Conservation (phyloP, 1,284 basidiomycete genomes). For the Irpex lacteus region DNA sequence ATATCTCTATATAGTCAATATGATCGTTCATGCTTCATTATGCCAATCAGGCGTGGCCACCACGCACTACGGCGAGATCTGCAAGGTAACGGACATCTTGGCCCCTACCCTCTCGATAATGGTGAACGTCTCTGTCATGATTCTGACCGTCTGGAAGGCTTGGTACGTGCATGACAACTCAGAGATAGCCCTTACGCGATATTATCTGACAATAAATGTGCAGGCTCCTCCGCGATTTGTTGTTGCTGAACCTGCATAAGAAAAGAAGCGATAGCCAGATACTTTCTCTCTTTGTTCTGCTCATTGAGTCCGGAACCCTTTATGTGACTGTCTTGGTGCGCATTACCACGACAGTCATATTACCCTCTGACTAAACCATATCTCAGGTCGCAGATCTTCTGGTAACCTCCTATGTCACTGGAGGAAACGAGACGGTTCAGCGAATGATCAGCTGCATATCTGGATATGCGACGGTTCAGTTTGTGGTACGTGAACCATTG, state of each 20-base stretch:
- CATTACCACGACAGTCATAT: not conserved
- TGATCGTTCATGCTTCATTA: slow-evolving; percentile 10
- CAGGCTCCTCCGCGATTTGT: slow-evolving; percentile 10
- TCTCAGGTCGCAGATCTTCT: slow-evolving; percentile 11
- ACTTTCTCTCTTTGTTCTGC: slow-evolving; percentile 12
- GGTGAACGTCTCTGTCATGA: slow-evolving; percentile 15
- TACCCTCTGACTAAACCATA: not conserved
- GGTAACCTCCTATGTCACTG: slow-evolving; percentile 12
- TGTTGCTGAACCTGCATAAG: slow-evolving; percentile 1
- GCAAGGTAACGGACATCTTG: slow-evolving; percentile 12
- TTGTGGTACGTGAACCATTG: slow-evolving; percentile 8
- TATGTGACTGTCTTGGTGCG: slow-evolving; percentile 12
- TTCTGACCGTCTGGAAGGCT: slow-evolving; percentile 10
- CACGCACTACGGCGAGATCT: slow-evolving; percentile 12
- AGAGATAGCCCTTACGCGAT: not conserved
- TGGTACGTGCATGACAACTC: slow-evolving; percentile 8
- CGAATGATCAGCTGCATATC: slow-evolving; percentile 16
- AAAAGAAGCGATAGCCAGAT: slow-evolving; percentile 8
- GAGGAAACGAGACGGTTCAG: slow-evolving; percentile 10
- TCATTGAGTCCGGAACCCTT: slow-evolving; percentile 15
- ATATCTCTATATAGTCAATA: slow-evolving; percentile 5
- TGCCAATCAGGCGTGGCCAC: slow-evolving; percentile 13
- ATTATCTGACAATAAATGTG: not conserved
- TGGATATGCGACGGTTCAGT: slow-evolving; percentile 13
- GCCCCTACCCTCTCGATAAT: slow-evolving; percentile 13